Base-by-base conservation (phyloP, 2,329 filamentous ascomycete genomes). In the Arthrobotrys musiformis region DNA sequence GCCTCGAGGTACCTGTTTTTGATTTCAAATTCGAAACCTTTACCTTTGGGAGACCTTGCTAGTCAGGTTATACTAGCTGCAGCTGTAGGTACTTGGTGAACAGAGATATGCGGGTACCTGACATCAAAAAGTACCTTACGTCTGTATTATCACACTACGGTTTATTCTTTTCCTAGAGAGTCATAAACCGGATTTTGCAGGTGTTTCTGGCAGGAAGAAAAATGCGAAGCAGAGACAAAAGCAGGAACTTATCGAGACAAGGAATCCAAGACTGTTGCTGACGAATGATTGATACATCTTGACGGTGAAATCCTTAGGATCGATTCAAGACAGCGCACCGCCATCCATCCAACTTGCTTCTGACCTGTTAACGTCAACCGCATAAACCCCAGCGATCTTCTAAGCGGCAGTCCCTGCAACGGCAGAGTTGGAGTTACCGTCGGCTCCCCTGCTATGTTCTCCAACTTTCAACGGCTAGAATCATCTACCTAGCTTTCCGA, bases 131-230 rank as follows among this genome's bases (percentile, higher is more conserved):
- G 48, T 62, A 79, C 40, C 61, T 80, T 61, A 79, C 82, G n/a
- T 82, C 81, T 63, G 33, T 73, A 81, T n/a, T 82, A 82, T 66
- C 81, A 82, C 72, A 66, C 60, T 66, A 80, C 26, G 37, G 46
- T 50, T 78, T 37, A 35, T 33, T 11, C 33, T 40, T 58, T 35
- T 17, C 70, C 22, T n/a, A n/a, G n/a, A 81, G 81, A 79, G 78
- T 58, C 35, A 64, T 80, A 24, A 80, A 81, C 69, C 81, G 81
- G 28, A 79, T 81, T 22, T 82, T 82, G 46, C 80, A 82, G 56
- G 64, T 63, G 15, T 81, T 80, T 60, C 26, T 61, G 28, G 22
- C 50, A 17, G 19, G 24, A 28, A 52, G 44, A 54, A 17, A 56
- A 69, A 44, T 64, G 64, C 54, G 60, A 78, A 61, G 48, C 48